Percentiles rank a stretch among this genome's conserved stretches.
phyloP scores from a whole-genome alignment of 495 filamentous ascomycete genomes.

The Aspergillus bridgeri region DNA sequence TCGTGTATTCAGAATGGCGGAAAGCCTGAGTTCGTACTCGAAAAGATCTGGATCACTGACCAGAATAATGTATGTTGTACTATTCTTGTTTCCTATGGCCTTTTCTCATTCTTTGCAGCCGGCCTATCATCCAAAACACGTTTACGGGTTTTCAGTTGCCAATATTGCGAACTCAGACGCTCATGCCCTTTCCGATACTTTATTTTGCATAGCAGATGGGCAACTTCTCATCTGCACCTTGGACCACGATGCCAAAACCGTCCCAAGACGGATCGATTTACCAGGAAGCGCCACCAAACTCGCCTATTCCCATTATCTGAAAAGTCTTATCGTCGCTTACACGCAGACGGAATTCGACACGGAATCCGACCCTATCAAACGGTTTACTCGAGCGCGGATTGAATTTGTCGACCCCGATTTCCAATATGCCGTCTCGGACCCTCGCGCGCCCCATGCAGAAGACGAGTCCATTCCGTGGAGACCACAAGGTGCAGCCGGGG shows the following conservation, averaged over 20 bases:
- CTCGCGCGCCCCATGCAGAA: not conserved
- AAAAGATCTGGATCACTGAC: slow-evolving; percentile 44
- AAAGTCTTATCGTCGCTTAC: slow-evolving; percentile 42
- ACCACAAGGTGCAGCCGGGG: slow-evolving; percentile 37
- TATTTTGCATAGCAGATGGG: slow-evolving; percentile 44
- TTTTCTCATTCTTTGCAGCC: slow-evolving; percentile 22
- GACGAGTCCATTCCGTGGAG: slow-evolving; percentile 24
- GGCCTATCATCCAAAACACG: slow-evolving; percentile 35
- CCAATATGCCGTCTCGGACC: slow-evolving; percentile 22
- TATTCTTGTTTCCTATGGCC: not conserved
- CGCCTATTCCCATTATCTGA: slow-evolving; percentile 38
- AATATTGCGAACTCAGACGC: slow-evolving; percentile 10
- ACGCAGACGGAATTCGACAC: slow-evolving; percentile 22
- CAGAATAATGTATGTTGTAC: slow-evolving; percentile 38
- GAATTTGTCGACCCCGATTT: slow-evolving; percentile 43
- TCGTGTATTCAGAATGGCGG: slow-evolving; percentile 22
- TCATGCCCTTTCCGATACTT: slow-evolving; percentile 22
- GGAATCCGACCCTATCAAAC: slow-evolving; percentile 22
- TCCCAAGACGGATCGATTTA: slow-evolving; percentile 42
- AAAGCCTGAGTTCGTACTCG: slow-evolving; percentile 24
- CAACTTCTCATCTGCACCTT: slow-evolving; percentile 40
- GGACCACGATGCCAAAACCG: slow-evolving; percentile 28
- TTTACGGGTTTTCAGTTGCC: slow-evolving; percentile 34
- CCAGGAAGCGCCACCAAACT: slow-evolving; percentile 43
- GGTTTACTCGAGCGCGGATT: slow-evolving; percentile 32